Conservation (phyloP, 202 grass and related monocot genomes). For the Setaria viridis region DNA sequence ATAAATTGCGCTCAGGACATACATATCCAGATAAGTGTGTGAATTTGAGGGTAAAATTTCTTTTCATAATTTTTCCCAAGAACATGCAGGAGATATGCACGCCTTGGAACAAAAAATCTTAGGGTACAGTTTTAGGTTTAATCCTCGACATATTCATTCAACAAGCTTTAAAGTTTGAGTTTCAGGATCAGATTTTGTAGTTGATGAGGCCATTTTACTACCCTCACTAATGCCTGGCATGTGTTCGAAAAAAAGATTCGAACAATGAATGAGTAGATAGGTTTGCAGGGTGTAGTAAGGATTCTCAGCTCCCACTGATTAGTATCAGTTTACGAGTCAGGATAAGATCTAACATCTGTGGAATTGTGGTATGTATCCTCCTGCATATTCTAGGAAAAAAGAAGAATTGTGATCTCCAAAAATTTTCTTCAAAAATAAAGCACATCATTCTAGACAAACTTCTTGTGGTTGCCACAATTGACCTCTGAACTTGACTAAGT, state of each 20-base stretch:
- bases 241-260: not conserved
- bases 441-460: constrained; percentile 1
- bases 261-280: not conserved
- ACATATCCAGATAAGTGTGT: not conserved
- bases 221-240: not conserved
- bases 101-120: not conserved
- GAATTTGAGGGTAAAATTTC: not conserved
- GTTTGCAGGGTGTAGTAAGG: not conserved
- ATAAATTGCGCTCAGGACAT: constrained; percentile 10
- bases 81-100: constrained; percentile 2
- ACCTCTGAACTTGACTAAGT: constrained; percentile 14
- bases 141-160: not conserved
- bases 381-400: not conserved
- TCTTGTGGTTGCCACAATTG: constrained; percentile 11
- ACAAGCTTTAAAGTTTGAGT: not conserved
- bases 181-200: constrained; percentile 5
- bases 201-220: constrained; percentile 1
- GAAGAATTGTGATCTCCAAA: not conserved
- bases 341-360: not conserved
- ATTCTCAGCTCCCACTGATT: constrained; percentile 2
- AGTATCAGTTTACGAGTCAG: not conserved
- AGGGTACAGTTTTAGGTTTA: constrained; percentile 2
- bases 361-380: not conserved
- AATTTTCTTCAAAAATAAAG: not conserved
- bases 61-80: not conserved